phyloP scores from a whole-genome alignment of 352 stramenopile genomes.

The Blastocystis sp. region DNA sequence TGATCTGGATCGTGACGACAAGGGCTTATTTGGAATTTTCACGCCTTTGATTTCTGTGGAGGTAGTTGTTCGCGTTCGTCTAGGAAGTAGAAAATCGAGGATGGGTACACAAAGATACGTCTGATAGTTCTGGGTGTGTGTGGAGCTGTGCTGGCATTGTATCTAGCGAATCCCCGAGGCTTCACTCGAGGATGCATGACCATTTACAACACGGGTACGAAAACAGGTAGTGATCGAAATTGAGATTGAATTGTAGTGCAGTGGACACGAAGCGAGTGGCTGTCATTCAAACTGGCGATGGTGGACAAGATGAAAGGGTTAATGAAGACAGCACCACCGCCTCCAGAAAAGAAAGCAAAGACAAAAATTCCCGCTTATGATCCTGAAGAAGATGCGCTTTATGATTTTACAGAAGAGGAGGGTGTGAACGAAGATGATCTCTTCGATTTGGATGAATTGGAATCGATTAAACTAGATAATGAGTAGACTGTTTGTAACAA shows the following conservation, averaged over 20 bases:
- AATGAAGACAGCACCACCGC: background rate
- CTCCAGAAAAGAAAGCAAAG: background rate
- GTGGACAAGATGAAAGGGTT: slow-evolving; percentile 15
- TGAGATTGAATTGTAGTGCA: background rate
- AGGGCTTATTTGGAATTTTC: slow-evolving; percentile 52
- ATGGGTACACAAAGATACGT: slow-evolving; percentile 16
- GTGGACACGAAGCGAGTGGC: slow-evolving; percentile 20
- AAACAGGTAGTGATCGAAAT: background rate
- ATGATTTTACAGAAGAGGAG: slow-evolving; percentile 34
- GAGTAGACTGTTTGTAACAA: slow-evolving; percentile 37
- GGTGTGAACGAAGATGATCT: slow-evolving; percentile 19
- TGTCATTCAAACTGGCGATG: slow-evolving; percentile 12
- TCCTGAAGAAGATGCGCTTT: slow-evolving; percentile 29
- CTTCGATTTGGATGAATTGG: slow-evolving; percentile 29
- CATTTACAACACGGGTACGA: background rate
- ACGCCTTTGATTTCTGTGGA: slow-evolving; percentile 45
- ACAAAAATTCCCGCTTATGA: background rate
- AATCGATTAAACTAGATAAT: slow-evolving; percentile 53
- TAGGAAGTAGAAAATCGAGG: slow-evolving; percentile 30
- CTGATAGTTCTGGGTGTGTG: background rate
- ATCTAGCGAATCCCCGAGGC: background rate
- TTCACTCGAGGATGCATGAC: background rate
- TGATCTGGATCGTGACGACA: slow-evolving; percentile 55
- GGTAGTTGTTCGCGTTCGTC: background rate
- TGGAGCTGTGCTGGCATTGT: background rate